Evolutionary conservation across 352 stramenopile genomes (phyloP).

Genomic region (Globisporangium middletonii): DNA sequence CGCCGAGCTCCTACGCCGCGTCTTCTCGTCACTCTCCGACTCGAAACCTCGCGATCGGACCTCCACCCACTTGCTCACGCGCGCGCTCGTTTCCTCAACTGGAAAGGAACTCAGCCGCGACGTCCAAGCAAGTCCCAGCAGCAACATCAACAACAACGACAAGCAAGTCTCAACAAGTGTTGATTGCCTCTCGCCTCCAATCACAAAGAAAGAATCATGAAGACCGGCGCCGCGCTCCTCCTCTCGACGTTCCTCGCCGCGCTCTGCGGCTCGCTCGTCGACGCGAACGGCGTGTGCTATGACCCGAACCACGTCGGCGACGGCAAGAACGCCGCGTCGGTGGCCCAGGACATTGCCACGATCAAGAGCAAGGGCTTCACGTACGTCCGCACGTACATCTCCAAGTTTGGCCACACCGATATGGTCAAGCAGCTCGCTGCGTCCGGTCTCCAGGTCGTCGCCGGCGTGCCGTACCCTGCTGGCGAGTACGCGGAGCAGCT

Average conservation of each 20-base stretch:
- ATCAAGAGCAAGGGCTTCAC: slow-evolving; percentile 50
- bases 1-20: no score
- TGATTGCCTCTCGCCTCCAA: not conserved
- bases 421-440: slow-evolving; percentile 44
- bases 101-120: slow-evolving; percentile 3
- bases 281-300: slow-evolving; percentile 66
- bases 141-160: not conserved
- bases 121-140: slow-evolving; percentile 1
- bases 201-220: slow-evolving; percentile 2
- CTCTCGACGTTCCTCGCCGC: slow-evolving; percentile 16
- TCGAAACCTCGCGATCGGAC: slow-evolving; percentile 6
- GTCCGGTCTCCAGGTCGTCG: slow-evolving; percentile 36
- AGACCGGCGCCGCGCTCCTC: slow-evolving; percentile 9
- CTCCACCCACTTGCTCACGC: slow-evolving; percentile 5
- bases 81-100: slow-evolving; percentile 5
- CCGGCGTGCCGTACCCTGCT: slow-evolving; percentile 46
- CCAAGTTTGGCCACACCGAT: slow-evolving; percentile 39
- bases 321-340: slow-evolving; percentile 26
- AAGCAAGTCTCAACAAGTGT: not conserved
- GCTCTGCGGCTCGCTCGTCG: slow-evolving; percentile 25
- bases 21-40: slow-evolving; percentile 8
- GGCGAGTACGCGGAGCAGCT: slow-evolving; percentile 41
- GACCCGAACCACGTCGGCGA: slow-evolving; percentile 45
- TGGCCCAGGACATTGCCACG: slow-evolving; percentile 36
- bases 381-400: slow-evolving; percentile 68